These are phyloP conservation scores for Mycena alexandri DNA, from an alignment of 768 basidiomycete species.

Conservation along the genomic window DNA sequence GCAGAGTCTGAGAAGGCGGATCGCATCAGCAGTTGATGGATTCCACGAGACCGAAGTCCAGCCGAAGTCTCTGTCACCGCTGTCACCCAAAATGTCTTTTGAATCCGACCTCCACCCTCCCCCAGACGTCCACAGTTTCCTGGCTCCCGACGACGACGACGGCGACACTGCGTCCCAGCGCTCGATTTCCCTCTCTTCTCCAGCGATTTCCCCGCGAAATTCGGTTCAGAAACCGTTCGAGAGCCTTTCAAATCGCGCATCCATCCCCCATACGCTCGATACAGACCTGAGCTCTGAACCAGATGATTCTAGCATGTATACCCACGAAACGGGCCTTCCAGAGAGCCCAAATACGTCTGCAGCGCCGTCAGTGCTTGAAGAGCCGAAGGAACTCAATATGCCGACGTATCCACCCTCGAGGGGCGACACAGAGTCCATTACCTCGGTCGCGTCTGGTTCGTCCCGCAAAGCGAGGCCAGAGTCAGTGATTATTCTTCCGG, in stretches of 20 bases:
- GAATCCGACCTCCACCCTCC: slow-evolving; percentile 34
- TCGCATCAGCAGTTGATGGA: slow-evolving; percentile 1
- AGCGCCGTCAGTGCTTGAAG: slow-evolving; percentile 61
- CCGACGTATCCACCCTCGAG: slow-evolving; percentile 73
- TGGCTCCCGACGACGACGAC: slow-evolving; percentile 63
- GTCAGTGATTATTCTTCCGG: slow-evolving; percentile 75
- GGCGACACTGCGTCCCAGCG: slow-evolving; percentile 84
- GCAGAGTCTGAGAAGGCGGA: no score
- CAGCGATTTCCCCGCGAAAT: slow-evolving; percentile 65
- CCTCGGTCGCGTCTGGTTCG: slow-evolving; percentile 74
- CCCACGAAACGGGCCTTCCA: slow-evolving; percentile 51
- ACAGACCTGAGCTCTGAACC: slow-evolving; percentile 68
- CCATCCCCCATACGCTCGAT: slow-evolving; percentile 61
- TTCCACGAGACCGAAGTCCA: no score
- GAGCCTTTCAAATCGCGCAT: slow-evolving; percentile 55
- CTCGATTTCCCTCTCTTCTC: slow-evolving; percentile 81
- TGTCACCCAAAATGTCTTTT: slow-evolving; percentile 36
- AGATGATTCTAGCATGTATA: slow-evolving; percentile 67
- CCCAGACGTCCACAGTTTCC: slow-evolving; percentile 46
- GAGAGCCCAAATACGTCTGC: slow-evolving; percentile 67
- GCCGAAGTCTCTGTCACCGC: slow-evolving; percentile 24
- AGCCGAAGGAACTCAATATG: slow-evolving; percentile 47
- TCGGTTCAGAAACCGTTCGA: slow-evolving; percentile 44
- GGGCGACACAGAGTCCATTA: slow-evolving; percentile 66
- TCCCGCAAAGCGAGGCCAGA: slow-evolving; percentile 85